A percentile compares a stretch with the other conserved stretches of the same genome.
phyloP scores from a whole-genome alignment of 768 basidiomycete species.

The Trametes villosa region DNA sequence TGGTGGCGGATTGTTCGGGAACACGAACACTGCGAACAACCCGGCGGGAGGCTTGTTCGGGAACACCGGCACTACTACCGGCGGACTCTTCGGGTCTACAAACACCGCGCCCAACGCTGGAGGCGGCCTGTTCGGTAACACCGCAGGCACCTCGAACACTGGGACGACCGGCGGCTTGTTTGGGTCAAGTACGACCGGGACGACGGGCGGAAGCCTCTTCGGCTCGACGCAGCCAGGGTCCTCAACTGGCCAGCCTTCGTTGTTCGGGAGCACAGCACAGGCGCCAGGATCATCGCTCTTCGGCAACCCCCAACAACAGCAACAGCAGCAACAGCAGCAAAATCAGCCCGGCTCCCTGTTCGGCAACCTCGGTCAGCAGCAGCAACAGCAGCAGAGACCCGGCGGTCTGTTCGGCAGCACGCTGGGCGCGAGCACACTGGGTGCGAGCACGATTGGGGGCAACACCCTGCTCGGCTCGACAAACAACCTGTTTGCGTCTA shows the following conservation, averaged over 20 bases:
- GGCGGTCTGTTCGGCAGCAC: slow-evolving; percentile 30
- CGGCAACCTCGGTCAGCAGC: slow-evolving; percentile 17
- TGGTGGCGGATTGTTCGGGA: slow-evolving; percentile 33
- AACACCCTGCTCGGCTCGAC: slow-evolving; percentile 23
- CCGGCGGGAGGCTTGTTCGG: slow-evolving; percentile 31
- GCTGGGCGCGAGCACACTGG: slow-evolving; percentile 12
- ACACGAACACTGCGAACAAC: slow-evolving; percentile 9
- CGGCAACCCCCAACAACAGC: slow-evolving; percentile 21
- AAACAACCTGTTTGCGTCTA: slow-evolving; percentile 44
- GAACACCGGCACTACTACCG: slow-evolving; percentile 7
- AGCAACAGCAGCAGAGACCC: slow-evolving; percentile 22
- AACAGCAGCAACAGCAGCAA: slow-evolving; percentile 23
- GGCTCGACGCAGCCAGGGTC: slow-evolving; percentile 14
- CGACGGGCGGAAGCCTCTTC: slow-evolving; percentile 29
- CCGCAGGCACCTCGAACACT: slow-evolving; percentile 1
- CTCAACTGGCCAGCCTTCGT: neutral
- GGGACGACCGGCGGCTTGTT: slow-evolving; percentile 9
- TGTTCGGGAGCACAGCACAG: slow-evolving; percentile 18
- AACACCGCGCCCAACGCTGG: slow-evolving; percentile 11
- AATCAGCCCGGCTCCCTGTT: slow-evolving; percentile 20
- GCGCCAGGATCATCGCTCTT: slow-evolving; percentile 14
- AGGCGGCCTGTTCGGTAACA: slow-evolving; percentile 30
- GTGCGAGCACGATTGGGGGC: slow-evolving; percentile 23
- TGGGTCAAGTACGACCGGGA: slow-evolving; percentile 13
- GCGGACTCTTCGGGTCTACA: slow-evolving; percentile 23